phyloP scores from a whole-genome alignment of 1,284 basidiomycete species.

The Moesziomyces parantarcticus region DNA sequence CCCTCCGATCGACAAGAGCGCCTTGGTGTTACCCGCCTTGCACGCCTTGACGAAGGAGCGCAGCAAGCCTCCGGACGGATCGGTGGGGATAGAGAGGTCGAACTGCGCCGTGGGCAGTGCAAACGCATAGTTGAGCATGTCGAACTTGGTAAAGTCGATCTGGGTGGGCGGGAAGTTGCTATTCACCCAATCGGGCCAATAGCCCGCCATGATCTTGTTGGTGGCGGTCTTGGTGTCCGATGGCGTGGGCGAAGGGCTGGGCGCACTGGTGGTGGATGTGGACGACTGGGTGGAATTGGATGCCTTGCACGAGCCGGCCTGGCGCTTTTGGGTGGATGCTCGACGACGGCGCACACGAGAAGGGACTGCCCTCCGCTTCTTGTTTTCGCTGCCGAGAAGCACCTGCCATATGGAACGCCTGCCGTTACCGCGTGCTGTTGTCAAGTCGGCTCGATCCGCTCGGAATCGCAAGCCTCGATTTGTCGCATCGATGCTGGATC shows the following conservation, averaged over 20 bases:
- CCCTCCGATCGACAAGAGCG: slow-evolving; percentile 56
- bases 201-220: slow-evolving; percentile 48
- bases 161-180: slow-evolving; percentile 31
- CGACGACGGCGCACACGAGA: slow-evolving; percentile 18
- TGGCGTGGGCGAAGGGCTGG: background rate
- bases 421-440: background rate
- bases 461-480: slow-evolving; percentile 6
- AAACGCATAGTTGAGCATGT: slow-evolving; percentile 61
- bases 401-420: slow-evolving; percentile 30
- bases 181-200: slow-evolving; percentile 57
- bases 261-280: slow-evolving; percentile 4
- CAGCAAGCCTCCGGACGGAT: slow-evolving; percentile 24
- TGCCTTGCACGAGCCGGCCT: slow-evolving; percentile 21
- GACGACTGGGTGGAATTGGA: slow-evolving; percentile 1
- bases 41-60: slow-evolving; percentile 46
- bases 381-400: slow-evolving; percentile 10
- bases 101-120: slow-evolving; percentile 45
- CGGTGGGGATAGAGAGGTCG: slow-evolving; percentile 41
- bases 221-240: slow-evolving; percentile 12
- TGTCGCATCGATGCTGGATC: no score
- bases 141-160: slow-evolving; percentile 56
- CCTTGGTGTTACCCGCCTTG: slow-evolving; percentile 38
- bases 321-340: slow-evolving; percentile 7
- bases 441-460: slow-evolving; percentile 7
- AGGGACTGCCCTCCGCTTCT: slow-evolving; percentile 48